phyloP scores from a whole-genome alignment of 179 eudicot genomes.

The Silene coronaria region DNA sequence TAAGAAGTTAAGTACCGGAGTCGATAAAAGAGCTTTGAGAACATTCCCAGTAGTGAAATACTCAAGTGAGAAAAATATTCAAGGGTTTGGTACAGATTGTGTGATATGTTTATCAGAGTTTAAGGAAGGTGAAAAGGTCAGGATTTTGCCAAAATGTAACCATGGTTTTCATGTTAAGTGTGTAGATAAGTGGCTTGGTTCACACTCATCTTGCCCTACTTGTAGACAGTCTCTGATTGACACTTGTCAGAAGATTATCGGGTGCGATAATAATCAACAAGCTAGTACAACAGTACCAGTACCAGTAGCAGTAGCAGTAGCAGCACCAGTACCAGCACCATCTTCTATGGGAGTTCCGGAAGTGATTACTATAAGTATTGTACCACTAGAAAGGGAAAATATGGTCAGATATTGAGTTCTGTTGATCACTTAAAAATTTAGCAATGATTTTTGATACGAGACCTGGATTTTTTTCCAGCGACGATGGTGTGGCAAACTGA shows the following conservation, averaged over 20 bases:
- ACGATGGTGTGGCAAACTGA: too few species aligned
- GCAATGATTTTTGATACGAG: background rate
- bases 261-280: slow-evolving; percentile 21
- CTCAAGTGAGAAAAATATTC: slow-evolving; percentile 19
- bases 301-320: too few species aligned
- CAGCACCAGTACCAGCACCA: background rate
- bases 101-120: slow-evolving; percentile 35
- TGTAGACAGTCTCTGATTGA: slow-evolving; percentile 36
- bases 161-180: slow-evolving; percentile 38
- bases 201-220: slow-evolving; percentile 37
- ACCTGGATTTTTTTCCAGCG: background rate
- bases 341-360: background rate
- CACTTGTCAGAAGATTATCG: slow-evolving; percentile 35
- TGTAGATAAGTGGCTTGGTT: slow-evolving; percentile 32
- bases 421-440: background rate
- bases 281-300: background rate
- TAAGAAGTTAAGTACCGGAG: slow-evolving; percentile 11
- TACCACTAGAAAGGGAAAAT: slow-evolving; percentile 31
- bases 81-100: slow-evolving; percentile 29
- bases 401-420: slow-evolving; percentile 21
- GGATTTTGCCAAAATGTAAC: slow-evolving; percentile 33
- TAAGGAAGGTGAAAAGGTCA: slow-evolving; percentile 20
- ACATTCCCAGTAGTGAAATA: slow-evolving; percentile 32
- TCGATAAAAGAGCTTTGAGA: slow-evolving; percentile 30
- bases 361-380: slow-evolving; percentile 21